These are phyloP conservation scores for Brachypodium distachyon DNA, from an alignment of 202 grass and related monocot genomes.

Conservation along the genomic window DNA sequence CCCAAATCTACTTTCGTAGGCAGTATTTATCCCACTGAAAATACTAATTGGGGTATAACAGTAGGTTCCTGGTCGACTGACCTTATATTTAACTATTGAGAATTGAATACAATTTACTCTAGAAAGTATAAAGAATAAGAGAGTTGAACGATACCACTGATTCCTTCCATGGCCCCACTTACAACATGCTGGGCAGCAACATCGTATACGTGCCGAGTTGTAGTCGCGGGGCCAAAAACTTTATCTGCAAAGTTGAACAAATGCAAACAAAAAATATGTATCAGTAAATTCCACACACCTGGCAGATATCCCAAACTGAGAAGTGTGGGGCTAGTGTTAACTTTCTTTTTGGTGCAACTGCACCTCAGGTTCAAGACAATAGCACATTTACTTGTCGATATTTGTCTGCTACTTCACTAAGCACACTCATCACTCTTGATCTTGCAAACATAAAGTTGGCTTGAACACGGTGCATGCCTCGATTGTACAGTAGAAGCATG, in stretches of 20 bases:
- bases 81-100: background rate
- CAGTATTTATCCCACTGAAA: background rate
- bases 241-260: constrained; percentile 55
- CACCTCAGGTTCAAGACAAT: constrained; percentile 2
- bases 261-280: background rate
- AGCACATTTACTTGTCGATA: background rate
- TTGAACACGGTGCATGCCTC: background rate
- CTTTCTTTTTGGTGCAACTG: background rate
- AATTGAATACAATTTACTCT: background rate
- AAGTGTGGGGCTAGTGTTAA: background rate
- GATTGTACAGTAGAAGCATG: background rate
- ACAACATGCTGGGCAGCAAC: constrained; percentile 90
- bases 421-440: background rate
- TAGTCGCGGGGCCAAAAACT: constrained; percentile 94
- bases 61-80: background rate
- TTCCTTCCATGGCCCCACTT: constrained; percentile 97
- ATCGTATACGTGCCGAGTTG: constrained; percentile 91
- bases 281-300: background rate
- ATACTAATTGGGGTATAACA: constrained; percentile 1
- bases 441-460: background rate
- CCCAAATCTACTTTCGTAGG: background rate
- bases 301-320: background rate
- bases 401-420: background rate
- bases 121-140: constrained; percentile 1
- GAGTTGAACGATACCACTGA: constrained; percentile 61